Evolutionary conservation across 2,329 filamentous ascomycete species (phyloP), one percentile per base, ranked within the genome.

Genomic region (Coniochaeta prunicola): DNA sequence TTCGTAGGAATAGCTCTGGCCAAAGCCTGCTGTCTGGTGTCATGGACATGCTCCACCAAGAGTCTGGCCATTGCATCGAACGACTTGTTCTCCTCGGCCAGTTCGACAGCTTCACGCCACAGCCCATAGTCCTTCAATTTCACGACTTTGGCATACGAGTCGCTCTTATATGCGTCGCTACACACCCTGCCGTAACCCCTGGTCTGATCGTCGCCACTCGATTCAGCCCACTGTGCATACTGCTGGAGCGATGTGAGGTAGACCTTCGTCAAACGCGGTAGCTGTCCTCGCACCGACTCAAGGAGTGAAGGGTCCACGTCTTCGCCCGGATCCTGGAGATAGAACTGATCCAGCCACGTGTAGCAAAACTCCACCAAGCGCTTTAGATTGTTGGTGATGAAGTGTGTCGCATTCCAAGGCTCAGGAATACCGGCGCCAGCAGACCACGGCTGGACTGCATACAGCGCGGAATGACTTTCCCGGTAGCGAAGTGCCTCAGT

Each of bases 381-480:
- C 67, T 84, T 83, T 13, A 79, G 67, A 61, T 86, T 87, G 69
- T 86, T 86, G 56, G 84, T 81, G 58, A 86, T 76, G 62, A 80
- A 84, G 48, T 76, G 72, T 64, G 82, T 85, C 17, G 90, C 92
- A 0, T 92, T 97, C 94, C 94, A 99, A 50, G 92, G 89, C 60
- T 90, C 86, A 0, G 88, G 84, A 9, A 97, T 78, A 67, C 91
- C 92, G 50, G 84, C 82, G 17, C 80, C 75, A 2, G 76, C 74
- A 10, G 82, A 76, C 63, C 92, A 89, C 17, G 82, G 75, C 19
- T 81, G 79, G 4, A 97, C 80, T 2, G 91, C 91, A 69, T 96
- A 97, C 3, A 84, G 73, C 2, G 77, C 74, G 13, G 88, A 78
- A 65, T 93, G 88, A 36, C 83, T 80, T 61, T 82, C 77, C 42